A percentile compares a stretch with the other conserved stretches of the same genome.
Conservation (phyloP, 495 filamentous ascomycete species). For the Podospora pseudopauciseta region DNA sequence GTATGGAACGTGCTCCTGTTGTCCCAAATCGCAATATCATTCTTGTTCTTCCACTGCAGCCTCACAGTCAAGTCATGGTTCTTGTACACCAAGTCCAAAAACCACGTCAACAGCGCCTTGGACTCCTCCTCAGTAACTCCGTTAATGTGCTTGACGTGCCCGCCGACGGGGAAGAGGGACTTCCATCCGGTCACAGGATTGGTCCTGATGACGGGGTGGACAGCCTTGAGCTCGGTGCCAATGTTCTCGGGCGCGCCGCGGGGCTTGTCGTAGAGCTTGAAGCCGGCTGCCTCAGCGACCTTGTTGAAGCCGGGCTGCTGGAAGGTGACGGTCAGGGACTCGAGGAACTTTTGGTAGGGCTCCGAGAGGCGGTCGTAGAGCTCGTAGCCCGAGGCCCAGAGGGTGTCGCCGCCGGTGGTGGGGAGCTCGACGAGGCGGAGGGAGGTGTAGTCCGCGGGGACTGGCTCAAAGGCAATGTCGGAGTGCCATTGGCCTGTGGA, state of each 20-base stretch:
- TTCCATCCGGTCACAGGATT: slow-evolving; percentile 82
- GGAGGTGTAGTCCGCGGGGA: slow-evolving; percentile 61
- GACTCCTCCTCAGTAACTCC: slow-evolving; percentile 62
- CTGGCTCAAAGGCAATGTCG: slow-evolving; percentile 64
- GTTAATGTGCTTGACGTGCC: slow-evolving; percentile 61
- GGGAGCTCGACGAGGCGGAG: slow-evolving; percentile 58
- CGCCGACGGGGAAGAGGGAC: slow-evolving; percentile 60
- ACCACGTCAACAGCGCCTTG: slow-evolving; percentile 54
- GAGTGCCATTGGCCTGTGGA: slow-evolving; percentile 54
- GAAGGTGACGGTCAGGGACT: slow-evolving; percentile 62
- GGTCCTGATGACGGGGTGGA: slow-evolving; percentile 69
- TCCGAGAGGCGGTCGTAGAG: slow-evolving; percentile 67
- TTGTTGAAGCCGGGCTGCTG: slow-evolving; percentile 56
- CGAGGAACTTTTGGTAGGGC: slow-evolving; percentile 64
- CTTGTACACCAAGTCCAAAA: slow-evolving; percentile 56
- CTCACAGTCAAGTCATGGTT: slow-evolving; percentile 76
- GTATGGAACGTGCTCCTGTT: slow-evolving; percentile 66
- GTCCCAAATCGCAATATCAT: slow-evolving; percentile 74
- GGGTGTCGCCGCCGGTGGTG: slow-evolving; percentile 55
- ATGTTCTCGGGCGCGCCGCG: slow-evolving; percentile 64
- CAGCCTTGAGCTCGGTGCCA: slow-evolving; percentile 54
- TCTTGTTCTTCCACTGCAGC: slow-evolving; percentile 57
- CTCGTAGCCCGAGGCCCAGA: slow-evolving; percentile 72
- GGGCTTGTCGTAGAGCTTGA: slow-evolving; percentile 53
- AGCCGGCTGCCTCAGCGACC: slow-evolving; percentile 49